Evolutionary conservation across 768 basidiomycete genomes (phyloP).

Genomic region (Boletus edulis): DNA sequence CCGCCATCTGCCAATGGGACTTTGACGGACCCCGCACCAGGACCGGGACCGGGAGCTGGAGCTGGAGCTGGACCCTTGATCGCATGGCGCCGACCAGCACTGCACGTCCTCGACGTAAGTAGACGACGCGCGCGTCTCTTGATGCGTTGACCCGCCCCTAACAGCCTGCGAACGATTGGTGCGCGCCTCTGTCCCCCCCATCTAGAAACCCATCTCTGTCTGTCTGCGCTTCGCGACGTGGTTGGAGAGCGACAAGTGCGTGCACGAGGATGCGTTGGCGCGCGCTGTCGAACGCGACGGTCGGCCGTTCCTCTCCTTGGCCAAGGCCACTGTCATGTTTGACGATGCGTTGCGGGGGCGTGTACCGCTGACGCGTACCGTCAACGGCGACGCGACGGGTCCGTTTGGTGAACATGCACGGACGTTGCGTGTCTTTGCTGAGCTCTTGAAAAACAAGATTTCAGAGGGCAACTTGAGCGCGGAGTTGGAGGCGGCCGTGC

Average conservation of each 20-base stretch:
- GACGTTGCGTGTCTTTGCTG: constrained; percentile 15
- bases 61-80: background rate
- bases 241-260: constrained; percentile 11
- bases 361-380: background rate
- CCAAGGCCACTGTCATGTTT: constrained; percentile 16
- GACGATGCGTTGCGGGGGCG: constrained; percentile 15
- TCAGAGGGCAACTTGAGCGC: constrained; percentile 6
- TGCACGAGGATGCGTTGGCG: background rate
- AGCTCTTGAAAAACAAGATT: constrained; percentile 10
- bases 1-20: background rate
- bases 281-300: constrained; percentile 26
- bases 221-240: constrained; percentile 18
- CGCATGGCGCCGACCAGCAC: background rate
- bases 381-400: background rate
- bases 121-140: background rate
- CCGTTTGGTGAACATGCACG: constrained; percentile 6
- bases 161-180: too few species aligned
- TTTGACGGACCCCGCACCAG: background rate
- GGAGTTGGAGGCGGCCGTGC: constrained; percentile 20
- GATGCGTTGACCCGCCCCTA: too few species aligned
- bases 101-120: constrained; percentile 12
- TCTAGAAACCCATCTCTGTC: constrained; percentile 10
- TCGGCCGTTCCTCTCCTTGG: constrained; percentile 13
- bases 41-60: too few species aligned
- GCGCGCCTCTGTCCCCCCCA: too few species aligned